Evolutionary conservation across 176 grass and related monocot species (phyloP).

Genomic region (Aegilops tauschii): DNA sequence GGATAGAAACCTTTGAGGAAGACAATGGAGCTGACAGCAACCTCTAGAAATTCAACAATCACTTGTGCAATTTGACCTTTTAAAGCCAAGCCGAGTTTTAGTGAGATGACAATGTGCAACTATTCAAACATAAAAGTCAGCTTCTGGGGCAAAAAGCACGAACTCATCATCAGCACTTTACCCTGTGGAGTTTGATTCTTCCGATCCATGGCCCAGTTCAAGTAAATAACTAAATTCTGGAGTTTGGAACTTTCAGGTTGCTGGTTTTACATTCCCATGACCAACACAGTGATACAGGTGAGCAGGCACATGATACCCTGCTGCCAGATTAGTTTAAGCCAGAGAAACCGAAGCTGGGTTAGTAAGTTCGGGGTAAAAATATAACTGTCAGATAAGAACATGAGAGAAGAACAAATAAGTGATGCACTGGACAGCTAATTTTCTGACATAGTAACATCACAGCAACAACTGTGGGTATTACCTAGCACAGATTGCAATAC

Average conservation of each 20-base stretch:
- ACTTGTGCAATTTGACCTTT: conserved; percentile 78
- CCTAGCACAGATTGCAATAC: background rate
- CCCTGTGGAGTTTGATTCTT: conserved; percentile 83
- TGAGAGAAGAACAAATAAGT: background rate
- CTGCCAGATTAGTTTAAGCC: background rate
- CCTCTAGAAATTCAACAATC: conserved; percentile 86
- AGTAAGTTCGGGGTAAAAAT: conserved; percentile 18
- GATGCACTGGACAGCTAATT: background rate
- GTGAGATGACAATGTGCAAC: background rate
- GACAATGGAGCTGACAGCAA: conserved; percentile 88
- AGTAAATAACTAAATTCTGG: background rate
- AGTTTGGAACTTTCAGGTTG: background rate
- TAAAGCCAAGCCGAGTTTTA: conserved; percentile 23
- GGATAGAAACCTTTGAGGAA: conserved; percentile 95
- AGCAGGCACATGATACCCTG: background rate
- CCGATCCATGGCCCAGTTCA: conserved; percentile 53
- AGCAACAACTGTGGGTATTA: background rate
- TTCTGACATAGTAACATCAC: background rate
- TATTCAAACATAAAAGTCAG: conserved; percentile 11
- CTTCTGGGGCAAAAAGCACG: background rate
- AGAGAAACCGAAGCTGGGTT: conserved; percentile 23
- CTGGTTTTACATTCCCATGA: conserved; percentile 11
- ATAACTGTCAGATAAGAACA: background rate
- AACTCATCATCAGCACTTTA: conserved; percentile 23
- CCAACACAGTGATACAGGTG: background rate